Conservation (phyloP, 2,329 filamentous ascomycete genomes). For the Trichoderma atrobrunneum region DNA sequence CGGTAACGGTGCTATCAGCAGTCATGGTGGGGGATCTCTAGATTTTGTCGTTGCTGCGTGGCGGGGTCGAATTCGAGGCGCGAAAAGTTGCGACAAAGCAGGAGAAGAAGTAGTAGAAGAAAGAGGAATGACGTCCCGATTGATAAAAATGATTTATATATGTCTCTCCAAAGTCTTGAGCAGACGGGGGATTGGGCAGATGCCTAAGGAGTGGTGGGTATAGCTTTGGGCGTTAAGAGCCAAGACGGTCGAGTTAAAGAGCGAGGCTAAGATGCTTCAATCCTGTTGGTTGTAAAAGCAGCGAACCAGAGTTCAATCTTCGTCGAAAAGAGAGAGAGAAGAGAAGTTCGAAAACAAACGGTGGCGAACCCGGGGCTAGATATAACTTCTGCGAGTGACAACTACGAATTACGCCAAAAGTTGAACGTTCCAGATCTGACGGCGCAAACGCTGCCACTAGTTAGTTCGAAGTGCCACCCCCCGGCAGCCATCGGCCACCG, state of each 20-base stretch:
- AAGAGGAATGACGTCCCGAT: not conserved
- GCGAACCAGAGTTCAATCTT: not conserved
- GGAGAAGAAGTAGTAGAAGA: not conserved
- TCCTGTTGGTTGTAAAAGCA: not conserved
- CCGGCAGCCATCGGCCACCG: slow-evolving; percentile 20
- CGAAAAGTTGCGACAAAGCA: not conserved
- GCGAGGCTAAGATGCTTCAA: not conserved
- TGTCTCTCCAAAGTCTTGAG: not conserved
- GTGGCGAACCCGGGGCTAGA: slow-evolving; percentile 8
- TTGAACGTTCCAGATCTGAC: not conserved
- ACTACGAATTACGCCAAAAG: not conserved
- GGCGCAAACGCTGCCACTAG: slow-evolving; percentile 7
- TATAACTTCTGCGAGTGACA: not conserved
- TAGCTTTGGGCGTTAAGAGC: not conserved
- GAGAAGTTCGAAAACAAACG: not conserved
- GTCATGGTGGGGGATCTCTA: slow-evolving; percentile 27
- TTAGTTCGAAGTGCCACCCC: not conserved
- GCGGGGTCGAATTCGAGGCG: not conserved
- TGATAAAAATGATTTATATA: not conserved
- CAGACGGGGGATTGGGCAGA: not conserved
- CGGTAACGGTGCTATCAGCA: slow-evolving; percentile 26
- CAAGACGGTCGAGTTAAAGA: not conserved
- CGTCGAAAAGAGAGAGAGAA: not conserved
- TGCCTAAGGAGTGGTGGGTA: not conserved
- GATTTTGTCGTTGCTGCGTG: not conserved